A percentile compares a stretch with the other conserved stretches of the same genome.
phyloP scores from a whole-genome alignment of 495 filamentous ascomycete genomes.

The Parathielavia appendiculata region DNA sequence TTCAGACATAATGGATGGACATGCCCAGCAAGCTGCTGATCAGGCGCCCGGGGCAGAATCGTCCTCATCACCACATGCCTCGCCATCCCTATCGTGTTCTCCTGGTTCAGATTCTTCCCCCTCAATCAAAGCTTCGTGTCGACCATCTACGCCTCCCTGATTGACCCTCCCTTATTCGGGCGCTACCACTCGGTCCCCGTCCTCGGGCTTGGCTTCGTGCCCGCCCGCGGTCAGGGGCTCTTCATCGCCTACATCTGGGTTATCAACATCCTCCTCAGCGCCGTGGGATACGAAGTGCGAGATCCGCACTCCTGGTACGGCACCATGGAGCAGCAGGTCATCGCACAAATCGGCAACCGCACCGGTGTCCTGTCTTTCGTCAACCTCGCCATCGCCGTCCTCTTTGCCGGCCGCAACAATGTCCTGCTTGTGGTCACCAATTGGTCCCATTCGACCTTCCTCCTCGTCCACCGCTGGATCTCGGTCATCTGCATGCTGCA shows the following conservation, averaged over 20 bases:
- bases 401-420: neutral
- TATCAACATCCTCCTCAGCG: neutral
- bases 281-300: neutral
- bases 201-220: neutral
- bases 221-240: neutral
- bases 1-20: too few species aligned
- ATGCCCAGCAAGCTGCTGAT: neutral
- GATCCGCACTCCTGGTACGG: neutral
- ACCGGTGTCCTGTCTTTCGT: neutral
- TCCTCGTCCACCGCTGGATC: slow-evolving; percentile 2
- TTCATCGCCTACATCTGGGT: neutral
- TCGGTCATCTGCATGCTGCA: neutral
- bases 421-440: neutral
- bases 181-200: neutral
- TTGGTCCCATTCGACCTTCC: neutral
- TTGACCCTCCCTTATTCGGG: neutral
- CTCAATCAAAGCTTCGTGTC: neutral
- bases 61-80: neutral
- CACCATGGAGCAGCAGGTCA: neutral
- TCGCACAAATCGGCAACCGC: neutral
- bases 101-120: neutral
- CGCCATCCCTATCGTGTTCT: neutral
- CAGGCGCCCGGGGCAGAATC: neutral
- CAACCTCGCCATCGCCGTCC: neutral
- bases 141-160: neutral